phyloP scores from a whole-genome alignment of 345 rosid genomes.

The Erodium maritimum region DNA sequence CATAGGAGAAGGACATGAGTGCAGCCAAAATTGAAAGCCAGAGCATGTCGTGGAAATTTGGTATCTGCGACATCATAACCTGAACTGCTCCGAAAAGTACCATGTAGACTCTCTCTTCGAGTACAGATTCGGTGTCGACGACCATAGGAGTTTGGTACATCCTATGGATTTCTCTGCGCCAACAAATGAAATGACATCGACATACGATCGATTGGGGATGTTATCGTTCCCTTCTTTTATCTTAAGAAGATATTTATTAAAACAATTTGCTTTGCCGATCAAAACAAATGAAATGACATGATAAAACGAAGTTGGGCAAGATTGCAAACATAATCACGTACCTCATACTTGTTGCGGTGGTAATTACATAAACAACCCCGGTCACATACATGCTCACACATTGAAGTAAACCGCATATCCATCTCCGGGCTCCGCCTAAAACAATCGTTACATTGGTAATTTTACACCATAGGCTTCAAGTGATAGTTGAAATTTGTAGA shows the following conservation, averaged over 20 bases:
- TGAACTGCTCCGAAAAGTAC: conserved; percentile 39
- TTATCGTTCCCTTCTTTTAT: too few relatives aligned
- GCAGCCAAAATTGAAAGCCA: conserved; percentile 49
- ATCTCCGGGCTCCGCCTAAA: conserved; percentile 37
- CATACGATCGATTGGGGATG: too few relatives aligned
- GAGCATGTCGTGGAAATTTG: conserved; percentile 38
- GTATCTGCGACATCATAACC: conserved; percentile 36
- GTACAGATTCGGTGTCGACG: not conserved
- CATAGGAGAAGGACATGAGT: conserved; percentile 40
- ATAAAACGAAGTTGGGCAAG: too few relatives aligned
- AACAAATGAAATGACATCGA: conserved; percentile 1
- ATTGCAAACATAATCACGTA: too few relatives aligned
- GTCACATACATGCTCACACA: conserved; percentile 32
- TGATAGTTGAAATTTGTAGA: not conserved
- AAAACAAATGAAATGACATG: too few relatives aligned
- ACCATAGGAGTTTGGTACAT: not conserved
- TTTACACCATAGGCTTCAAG: too few relatives aligned
- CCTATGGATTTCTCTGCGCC: conserved; percentile 30
- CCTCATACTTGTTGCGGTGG: conserved; percentile 57
- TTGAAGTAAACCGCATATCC: conserved; percentile 54
- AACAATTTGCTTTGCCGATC: too few relatives aligned
- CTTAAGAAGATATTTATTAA: too few relatives aligned
- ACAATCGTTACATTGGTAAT: not conserved
- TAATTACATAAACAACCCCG: conserved; percentile 51
- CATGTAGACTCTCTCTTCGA: conserved; percentile 23